Conservation (phyloP, 208 protist species). For the Crithidia sp. region DNA sequence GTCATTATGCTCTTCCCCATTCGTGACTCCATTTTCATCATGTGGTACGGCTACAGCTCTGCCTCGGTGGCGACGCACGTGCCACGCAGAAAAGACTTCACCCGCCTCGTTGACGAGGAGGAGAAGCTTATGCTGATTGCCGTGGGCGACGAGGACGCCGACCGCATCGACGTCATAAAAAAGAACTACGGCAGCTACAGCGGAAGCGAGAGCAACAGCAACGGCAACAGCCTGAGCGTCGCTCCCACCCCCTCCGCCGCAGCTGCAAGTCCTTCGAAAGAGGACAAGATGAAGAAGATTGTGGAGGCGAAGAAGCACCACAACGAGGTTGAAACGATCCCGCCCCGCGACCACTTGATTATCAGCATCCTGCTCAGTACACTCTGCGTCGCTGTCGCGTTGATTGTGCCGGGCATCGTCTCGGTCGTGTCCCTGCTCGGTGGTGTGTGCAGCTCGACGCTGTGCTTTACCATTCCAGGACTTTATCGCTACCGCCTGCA, state of each 20-base stretch:
- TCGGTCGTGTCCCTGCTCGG: conserved; percentile 65
- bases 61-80: conserved; percentile 69
- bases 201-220: too few relatives aligned
- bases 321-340: conserved; percentile 51
- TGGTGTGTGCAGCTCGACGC: conserved; percentile 62
- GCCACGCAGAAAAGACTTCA: conserved; percentile 51
- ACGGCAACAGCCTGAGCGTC: too few relatives aligned
- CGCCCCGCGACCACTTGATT: conserved; percentile 59
- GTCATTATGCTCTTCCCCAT: conserved; percentile 77
- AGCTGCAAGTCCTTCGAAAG: too few relatives aligned
- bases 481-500: conserved; percentile 69
- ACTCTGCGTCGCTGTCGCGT: conserved; percentile 50
- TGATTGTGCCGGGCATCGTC: conserved; percentile 67
- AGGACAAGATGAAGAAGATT: conserved; percentile 27
- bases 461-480: conserved; percentile 72
- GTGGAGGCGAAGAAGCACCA: conserved; percentile 41
- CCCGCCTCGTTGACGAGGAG: conserved; percentile 39
- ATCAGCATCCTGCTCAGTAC: conserved; percentile 63
- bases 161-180: not conserved
- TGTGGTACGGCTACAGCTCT: conserved; percentile 78
- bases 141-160: conserved; percentile 9
- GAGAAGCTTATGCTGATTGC: conserved; percentile 39
- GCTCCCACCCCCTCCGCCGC: too few relatives aligned
- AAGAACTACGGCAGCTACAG: conserved; percentile 16
- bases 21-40: conserved; percentile 78